phyloP scores from a whole-genome alignment of 2,329 filamentous ascomycete genomes.

The Colletotrichum theobromicola region DNA sequence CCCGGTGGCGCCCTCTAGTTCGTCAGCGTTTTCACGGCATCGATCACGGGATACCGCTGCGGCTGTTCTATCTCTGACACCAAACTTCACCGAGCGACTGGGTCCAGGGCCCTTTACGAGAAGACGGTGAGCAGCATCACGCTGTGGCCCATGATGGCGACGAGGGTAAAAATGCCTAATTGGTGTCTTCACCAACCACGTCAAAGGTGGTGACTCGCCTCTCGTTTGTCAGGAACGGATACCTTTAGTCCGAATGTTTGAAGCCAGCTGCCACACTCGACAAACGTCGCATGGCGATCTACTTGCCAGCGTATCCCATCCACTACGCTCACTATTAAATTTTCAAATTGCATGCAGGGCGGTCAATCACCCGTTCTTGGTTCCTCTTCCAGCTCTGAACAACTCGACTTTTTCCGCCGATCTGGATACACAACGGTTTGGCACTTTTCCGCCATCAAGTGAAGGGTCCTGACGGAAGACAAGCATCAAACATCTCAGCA shows the following conservation, averaged over 20 bases:
- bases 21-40: background rate
- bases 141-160: background rate
- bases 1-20: background rate
- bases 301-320: background rate
- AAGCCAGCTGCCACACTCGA: background rate
- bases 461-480: background rate
- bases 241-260: background rate
- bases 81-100: background rate
- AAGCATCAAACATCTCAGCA: slow-evolving; percentile 6
- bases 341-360: slow-evolving; percentile 4
- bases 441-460: background rate
- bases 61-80: slow-evolving; percentile 9
- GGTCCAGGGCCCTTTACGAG: background rate
- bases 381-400: background rate
- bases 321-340: background rate
- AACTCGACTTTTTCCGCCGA: background rate
- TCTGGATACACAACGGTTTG: background rate
- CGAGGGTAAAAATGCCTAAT: background rate
- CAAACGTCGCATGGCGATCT: background rate
- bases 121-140: slow-evolving; percentile 8
- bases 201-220: background rate
- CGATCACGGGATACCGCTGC: slow-evolving; percentile 4
- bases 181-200: background rate
- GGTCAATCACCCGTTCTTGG: slow-evolving; percentile 1
- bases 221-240: background rate